A percentile compares a stretch with the other conserved stretches of the same genome.
These are phyloP conservation scores for Brassica cretica DNA, from an alignment of 345 rosid species.

Conservation along the genomic window DNA sequence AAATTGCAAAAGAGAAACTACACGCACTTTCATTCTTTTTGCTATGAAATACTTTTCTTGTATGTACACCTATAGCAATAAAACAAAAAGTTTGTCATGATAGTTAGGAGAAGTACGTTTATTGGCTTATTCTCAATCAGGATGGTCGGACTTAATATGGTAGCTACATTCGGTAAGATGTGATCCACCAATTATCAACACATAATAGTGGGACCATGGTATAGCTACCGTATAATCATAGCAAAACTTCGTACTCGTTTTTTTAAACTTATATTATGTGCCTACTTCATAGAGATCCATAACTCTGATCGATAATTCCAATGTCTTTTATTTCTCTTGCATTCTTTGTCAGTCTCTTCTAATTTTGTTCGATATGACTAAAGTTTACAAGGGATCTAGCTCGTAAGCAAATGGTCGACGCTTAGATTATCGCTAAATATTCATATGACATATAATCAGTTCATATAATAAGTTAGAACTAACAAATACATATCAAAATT, in stretches of 20 bases:
- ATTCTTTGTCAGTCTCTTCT: background rate
- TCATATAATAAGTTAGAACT: background rate
- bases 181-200: conserved; percentile 16
- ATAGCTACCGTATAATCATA: background rate
- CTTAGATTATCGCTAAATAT: background rate
- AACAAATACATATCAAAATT: background rate
- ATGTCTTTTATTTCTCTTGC: background rate
- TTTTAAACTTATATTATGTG: conserved; percentile 2
- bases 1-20: background rate
- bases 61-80: background rate
- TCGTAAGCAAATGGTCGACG: background rate
- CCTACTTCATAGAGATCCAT: conserved; percentile 5
- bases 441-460: background rate
- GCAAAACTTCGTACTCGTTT: conserved; percentile 10
- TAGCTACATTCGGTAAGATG: conserved; percentile 6
- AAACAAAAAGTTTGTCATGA: background rate
- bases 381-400: background rate
- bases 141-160: conserved; percentile 10
- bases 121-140: conserved; percentile 8
- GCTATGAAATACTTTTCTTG: background rate
- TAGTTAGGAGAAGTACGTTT: conserved; percentile 4
- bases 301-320: background rate
- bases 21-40: background rate
- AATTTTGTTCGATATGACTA: background rate
- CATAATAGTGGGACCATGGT: conserved; percentile 12